Percentiles rank a stretch among this genome's conserved stretches.
Evolutionary conservation across 441 rosid species (phyloP).

Genomic region (Gossypium aridum): DNA sequence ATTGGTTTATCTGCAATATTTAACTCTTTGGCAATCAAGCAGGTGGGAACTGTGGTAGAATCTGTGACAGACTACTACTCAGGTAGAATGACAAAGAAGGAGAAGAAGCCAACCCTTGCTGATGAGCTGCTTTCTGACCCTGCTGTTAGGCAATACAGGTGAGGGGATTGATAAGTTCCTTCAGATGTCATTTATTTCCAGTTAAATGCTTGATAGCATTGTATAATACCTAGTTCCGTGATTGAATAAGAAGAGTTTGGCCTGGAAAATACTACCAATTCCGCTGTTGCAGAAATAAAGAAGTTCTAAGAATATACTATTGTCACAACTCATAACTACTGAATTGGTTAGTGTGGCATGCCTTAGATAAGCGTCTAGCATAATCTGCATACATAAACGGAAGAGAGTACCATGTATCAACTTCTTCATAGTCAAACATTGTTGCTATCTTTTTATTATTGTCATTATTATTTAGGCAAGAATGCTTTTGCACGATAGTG

Average conservation of each 20-base stretch:
- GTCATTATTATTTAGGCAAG: neutral
- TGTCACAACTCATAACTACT: neutral
- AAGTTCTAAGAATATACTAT: neutral
- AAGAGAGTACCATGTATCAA: neutral
- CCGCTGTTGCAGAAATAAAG: neutral
- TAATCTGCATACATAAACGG: neutral
- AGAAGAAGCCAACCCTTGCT: conserved; percentile 71
- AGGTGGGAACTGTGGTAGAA: conserved; percentile 82
- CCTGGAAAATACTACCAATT: neutral
- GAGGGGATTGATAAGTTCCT: neutral
- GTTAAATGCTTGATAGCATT: neutral
- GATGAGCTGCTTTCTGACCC: conserved; percentile 75
- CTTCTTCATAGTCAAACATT: neutral
- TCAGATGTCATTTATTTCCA: neutral
- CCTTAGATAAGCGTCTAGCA: neutral
- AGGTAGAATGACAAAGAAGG: conserved; percentile 65
- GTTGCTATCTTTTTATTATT: neutral
- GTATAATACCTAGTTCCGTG: neutral
- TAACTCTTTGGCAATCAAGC: conserved; percentile 7
- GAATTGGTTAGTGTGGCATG: neutral
- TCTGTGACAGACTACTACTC: conserved; percentile 61
- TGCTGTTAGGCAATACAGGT: conserved; percentile 55
- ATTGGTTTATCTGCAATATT: neutral
- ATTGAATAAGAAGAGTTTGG: neutral
- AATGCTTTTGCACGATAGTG: neutral